Evolutionary conservation across 1,284 basidiomycete species (phyloP).

Genomic region (Coniferiporia weirii): DNA sequence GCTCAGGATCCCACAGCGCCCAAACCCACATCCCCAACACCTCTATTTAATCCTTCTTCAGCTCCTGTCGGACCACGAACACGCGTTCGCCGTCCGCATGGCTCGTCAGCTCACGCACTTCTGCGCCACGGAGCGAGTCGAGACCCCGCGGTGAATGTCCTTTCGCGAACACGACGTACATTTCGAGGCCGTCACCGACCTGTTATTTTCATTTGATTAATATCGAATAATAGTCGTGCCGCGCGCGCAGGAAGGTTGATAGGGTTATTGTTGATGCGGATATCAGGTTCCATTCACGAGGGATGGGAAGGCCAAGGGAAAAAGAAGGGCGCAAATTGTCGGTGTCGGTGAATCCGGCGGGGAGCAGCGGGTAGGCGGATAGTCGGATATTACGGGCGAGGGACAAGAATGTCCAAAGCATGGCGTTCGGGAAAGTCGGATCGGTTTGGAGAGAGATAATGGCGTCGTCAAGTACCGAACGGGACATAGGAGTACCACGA

Average conservation of each 20-base stretch:
- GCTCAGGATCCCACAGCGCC: not conserved
- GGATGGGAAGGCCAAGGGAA: not conserved
- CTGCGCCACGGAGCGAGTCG: conserved; percentile 50
- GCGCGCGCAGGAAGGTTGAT: conserved; percentile 12
- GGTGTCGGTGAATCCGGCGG: not conserved
- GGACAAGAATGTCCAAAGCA: not conserved
- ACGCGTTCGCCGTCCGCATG: conserved; percentile 62
- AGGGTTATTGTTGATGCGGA: not conserved
- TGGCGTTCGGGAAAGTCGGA: not conserved
- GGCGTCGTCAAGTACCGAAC: not conserved
- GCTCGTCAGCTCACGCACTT: conserved; percentile 58
- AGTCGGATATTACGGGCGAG: not conserved
- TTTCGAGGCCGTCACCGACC: conserved; percentile 92
- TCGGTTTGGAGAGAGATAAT: not conserved
- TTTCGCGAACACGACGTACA: conserved; percentile 78
- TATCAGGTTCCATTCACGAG: not conserved
- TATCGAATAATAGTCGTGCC: not conserved
- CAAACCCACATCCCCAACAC: not conserved
- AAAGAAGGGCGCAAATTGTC: not conserved
- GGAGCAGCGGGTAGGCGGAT: not conserved
- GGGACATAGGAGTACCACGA: not conserved
- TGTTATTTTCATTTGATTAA: conserved; percentile 25
- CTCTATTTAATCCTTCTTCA: conserved; percentile 58
- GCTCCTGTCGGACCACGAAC: conserved; percentile 65
- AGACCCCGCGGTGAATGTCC: conserved; percentile 61